Evolutionary conservation across 306 rosid species (phyloP).

Genomic region (Fragaria vesca): DNA sequence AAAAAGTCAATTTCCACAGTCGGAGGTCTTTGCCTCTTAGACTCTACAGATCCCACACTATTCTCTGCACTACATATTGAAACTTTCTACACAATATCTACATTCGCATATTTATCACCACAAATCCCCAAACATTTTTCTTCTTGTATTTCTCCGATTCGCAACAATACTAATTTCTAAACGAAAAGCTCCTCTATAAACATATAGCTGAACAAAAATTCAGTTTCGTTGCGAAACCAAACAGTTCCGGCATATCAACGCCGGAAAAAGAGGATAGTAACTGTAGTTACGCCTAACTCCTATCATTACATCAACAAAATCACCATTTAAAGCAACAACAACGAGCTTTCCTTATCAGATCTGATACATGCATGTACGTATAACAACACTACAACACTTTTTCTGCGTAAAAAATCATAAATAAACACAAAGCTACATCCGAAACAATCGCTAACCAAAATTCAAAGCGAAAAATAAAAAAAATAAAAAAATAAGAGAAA

Average conservation of each 20-base stretch:
- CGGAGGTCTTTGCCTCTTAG: conserved; percentile 39
- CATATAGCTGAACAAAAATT: not conserved
- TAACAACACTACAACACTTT: not conserved
- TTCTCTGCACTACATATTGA: not conserved
- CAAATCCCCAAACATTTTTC: not conserved
- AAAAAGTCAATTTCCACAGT: conserved; percentile 38
- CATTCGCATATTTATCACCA: not conserved
- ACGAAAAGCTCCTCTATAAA: not conserved
- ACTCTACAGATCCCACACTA: conserved; percentile 61
- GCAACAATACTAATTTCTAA: not conserved
- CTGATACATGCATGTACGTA: conserved; percentile 26
- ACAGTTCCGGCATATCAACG: not conserved
- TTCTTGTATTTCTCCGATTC: not conserved
- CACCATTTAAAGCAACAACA: conserved; percentile 6
- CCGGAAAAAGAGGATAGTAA: not conserved
- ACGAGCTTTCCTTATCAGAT: conserved; percentile 39
- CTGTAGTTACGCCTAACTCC: not conserved
- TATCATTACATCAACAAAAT: not conserved
- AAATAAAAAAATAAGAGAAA: not conserved
- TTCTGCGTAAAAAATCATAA: not conserved
- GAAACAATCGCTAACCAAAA: not conserved
- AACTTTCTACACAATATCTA: not conserved
- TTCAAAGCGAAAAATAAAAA: not conserved
- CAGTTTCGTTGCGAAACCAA: not conserved
- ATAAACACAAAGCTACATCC: not conserved